Base-by-base conservation (phyloP, 78 protist species). In the Monocercomonoides exilis region DNA sequence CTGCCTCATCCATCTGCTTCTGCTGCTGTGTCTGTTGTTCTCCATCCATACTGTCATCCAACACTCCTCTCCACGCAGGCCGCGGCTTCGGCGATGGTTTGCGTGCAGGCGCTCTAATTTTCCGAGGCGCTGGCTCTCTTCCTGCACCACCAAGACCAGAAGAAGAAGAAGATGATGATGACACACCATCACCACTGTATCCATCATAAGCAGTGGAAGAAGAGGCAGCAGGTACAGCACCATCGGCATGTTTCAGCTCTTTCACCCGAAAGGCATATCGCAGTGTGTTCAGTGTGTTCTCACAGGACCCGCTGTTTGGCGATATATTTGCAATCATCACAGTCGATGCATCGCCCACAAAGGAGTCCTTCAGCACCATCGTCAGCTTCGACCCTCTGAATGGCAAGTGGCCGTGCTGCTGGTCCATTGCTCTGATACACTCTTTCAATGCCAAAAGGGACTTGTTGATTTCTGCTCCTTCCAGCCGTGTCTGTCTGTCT, bases 381-480 rank as follows among this genome's bases (percentile, higher is more conserved):
- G 96, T 93, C 34, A 94, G 87, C n/a, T 93, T 93, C 80, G 90
- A 80, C 34, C 92, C 93, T 5, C 98, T 90, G 89, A 96, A 96
- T 5, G 97, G 97, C 0, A 94, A 87, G 91, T 96, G 97, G 21
- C 79, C 77, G 2, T 85, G 35, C 3, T 85, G 35, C 86, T 77
- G 89, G 84, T 94, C 96, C 32, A 96, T 87, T 0, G 97, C 93
- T 33, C 98, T 87, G 90, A 96, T 96, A 90, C 98, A 96, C 77
- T 96, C 98, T 84, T 96, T 95, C n/a, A 96, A 91, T 1, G 97
- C 96, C 77, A 96, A 92, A 41, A 96, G 84, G 81, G 91, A 84
- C 90, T 93, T 91, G 88, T 96, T 96, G 93, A 96, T 96, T 45
- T 94, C 95, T 21, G 97, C 96, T 33, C 97, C 97, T 87, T 96